phyloP scores from a whole-genome alignment of 192 early-diverging fungal genomes.

The Umbelopsis sp. region DNA sequence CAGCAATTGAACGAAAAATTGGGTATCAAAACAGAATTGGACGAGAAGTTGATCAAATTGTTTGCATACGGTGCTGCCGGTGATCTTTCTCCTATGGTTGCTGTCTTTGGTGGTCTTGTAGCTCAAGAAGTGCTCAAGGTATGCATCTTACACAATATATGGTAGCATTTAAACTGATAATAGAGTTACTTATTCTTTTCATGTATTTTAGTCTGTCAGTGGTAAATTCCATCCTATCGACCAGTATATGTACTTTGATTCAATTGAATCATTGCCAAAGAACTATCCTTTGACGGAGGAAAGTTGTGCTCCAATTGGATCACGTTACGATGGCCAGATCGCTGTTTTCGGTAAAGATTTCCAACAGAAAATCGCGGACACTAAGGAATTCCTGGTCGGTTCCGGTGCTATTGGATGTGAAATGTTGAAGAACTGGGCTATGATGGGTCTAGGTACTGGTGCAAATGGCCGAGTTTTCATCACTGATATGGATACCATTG shows the following conservation, averaged over 20 bases:
- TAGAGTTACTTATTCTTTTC: not conserved
- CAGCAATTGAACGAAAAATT: conserved; percentile 71
- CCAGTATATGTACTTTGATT: conserved; percentile 95
- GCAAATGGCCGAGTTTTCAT: conserved; percentile 80
- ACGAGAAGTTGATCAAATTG: conserved; percentile 86
- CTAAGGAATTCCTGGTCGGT: conserved; percentile 94
- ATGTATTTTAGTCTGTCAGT: conserved; percentile 64
- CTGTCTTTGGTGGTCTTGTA: conserved; percentile 94
- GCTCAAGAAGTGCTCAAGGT: conserved; percentile 98
- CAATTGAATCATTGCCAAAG: conserved; percentile 92
- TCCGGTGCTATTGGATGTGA: conserved; percentile 99
- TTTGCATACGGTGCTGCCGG: conserved; percentile 88
- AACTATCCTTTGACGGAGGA: conserved; percentile 68
- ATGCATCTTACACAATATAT: not conserved
- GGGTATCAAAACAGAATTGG: conserved; percentile 74
- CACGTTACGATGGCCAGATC: conserved; percentile 95
- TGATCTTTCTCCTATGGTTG: conserved; percentile 92
- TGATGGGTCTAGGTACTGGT: conserved; percentile 89
- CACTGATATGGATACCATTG: conserved; percentile 99
- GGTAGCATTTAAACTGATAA: too few species aligned
- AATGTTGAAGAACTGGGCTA: conserved; percentile 99
- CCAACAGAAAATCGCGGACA: conserved; percentile 84
- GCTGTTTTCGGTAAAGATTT: conserved; percentile 95
- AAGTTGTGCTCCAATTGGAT: conserved; percentile 73
- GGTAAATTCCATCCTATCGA: conserved; percentile 91